phyloP scores from a whole-genome alignment of 2,329 filamentous ascomycete genomes.

The Aspergillus sp. region DNA sequence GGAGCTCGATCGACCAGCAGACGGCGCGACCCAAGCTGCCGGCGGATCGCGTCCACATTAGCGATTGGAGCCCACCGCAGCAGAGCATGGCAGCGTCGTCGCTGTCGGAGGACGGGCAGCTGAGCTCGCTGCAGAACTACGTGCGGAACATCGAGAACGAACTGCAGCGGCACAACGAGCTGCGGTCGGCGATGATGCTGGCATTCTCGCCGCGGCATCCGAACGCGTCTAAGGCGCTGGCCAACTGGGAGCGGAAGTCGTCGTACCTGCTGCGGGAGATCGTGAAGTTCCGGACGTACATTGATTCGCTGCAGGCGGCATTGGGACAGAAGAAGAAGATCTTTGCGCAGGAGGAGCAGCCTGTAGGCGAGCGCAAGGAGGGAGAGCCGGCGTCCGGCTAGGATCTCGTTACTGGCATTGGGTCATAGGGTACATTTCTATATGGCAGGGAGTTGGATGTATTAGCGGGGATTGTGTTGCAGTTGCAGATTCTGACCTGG shows the following conservation, averaged over 20 bases:
- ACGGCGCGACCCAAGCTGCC: conserved; percentile 60
- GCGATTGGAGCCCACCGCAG: conserved; percentile 80
- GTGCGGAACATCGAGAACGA: conserved; percentile 80
- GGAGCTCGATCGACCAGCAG: conserved; percentile 58
- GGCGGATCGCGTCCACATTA: conserved; percentile 73
- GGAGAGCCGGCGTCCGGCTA: conserved; percentile 7
- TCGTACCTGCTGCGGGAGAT: conserved; percentile 86
- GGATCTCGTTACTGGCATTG: conserved; percentile 1
- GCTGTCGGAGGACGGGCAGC: conserved; percentile 69
- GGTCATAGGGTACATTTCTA: no score
- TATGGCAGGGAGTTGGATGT: no score
- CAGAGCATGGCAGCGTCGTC: conserved; percentile 83
- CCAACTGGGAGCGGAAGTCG: conserved; percentile 95
- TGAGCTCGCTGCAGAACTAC: conserved; percentile 64
- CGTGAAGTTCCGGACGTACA: conserved; percentile 93
- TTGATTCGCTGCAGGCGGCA: conserved; percentile 70
- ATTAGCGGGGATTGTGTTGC: no score
- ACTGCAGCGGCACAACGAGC: conserved; percentile 74
- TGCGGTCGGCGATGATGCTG: conserved; percentile 76
- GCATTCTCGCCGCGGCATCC: conserved; percentile 78
- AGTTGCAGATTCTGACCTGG: no score
- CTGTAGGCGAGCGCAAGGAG: no score
- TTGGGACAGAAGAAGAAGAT: conserved; percentile 61
- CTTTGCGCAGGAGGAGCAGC: conserved; percentile 35
- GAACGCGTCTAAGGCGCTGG: conserved; percentile 76